Conservation (phyloP, 1,284 basidiomycete species). For the Anthracocystis walkeri region DNA sequence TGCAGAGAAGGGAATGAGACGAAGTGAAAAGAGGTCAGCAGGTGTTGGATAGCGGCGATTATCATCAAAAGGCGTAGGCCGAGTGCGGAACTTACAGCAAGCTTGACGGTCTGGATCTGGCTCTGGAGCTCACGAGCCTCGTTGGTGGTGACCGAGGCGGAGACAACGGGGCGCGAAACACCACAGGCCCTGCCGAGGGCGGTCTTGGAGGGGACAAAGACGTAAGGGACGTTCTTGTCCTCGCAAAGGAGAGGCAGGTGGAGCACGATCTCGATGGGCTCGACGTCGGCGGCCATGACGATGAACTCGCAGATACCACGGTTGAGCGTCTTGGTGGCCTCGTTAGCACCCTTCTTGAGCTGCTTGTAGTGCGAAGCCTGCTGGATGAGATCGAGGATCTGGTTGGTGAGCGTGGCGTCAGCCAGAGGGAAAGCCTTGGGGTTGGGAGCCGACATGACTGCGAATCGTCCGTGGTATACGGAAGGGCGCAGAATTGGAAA, state of each 20-base stretch:
- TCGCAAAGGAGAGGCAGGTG: constrained; percentile 97
- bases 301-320: constrained; percentile 99
- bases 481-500: not conserved
- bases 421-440: constrained; percentile 94
- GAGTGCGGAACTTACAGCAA: constrained; percentile 55
- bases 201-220: constrained; percentile 93
- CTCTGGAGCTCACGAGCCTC: constrained; percentile 91
- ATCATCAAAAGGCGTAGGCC: not conserved
- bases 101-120: constrained; percentile 89
- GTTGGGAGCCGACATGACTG: constrained; percentile 70
- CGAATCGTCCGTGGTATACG: constrained; percentile 13
- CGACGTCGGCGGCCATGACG: constrained; percentile 88
- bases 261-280: constrained; percentile 96
- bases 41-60: not conserved
- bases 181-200: constrained; percentile 96
- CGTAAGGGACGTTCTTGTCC: constrained; percentile 99
- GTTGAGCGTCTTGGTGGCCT: constrained; percentile 95
- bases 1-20: not conserved
- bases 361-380: constrained; percentile 85
- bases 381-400: constrained; percentile 75
- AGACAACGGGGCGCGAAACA: constrained; percentile 93
- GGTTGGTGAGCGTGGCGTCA: constrained; percentile 88
- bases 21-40: constrained; percentile 12
- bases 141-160: constrained; percentile 93
- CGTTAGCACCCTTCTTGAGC: constrained; percentile 97